Evolutionary conservation across 192 early-diverging fungal genomes (phyloP), one percentile per base, ranked within the genome.

Genomic region (Coemansia reversa): DNA sequence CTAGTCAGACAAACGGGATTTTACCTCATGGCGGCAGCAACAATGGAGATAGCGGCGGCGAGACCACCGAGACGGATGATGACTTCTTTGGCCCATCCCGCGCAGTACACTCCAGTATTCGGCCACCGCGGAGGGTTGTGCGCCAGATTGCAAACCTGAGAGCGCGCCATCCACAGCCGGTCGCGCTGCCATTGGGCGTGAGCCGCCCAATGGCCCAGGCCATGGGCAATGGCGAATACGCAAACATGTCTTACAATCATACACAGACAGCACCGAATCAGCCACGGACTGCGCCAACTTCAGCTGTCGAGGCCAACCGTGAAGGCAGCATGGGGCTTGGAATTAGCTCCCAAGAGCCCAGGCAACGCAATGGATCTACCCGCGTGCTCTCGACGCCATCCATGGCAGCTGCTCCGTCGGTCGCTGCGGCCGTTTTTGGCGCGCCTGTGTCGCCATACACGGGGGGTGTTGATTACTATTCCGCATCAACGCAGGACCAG

Each of bases 21-120:
- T 51, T 4, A 12, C 3, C 14, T 14, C 50, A 45, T 12, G 49
- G 58, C 14, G 53, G 51, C n/a, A 42, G 39, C 39, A 45, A 45
- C 39, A 45, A 45, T 16, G 53, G 55, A 30, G 54, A 64, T 24
- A 72, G 69, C 55, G 66, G 35, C 33, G 69, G 73, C 33, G 72
- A 75, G 7, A 72, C 78, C 1, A 81, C 78, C 14, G 78, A 81
- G 60, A 81, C 78, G 0, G 78, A 81, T 30, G 78, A 81, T 14
- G 78, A 81, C 20, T 81, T 75, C 45, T 81, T 81, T 57, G 65
- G 66, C 11, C 69, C 59, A 0, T 23, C 60, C 9, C 58, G 61
- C 19, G 66, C 73, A 11, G 50, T 75, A 22, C 72, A 75, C 52
- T 60, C 66, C 23, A 75, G 78, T 28, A 72, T 72, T 32, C 62